Evolutionary conservation across 148 eudicot species (phyloP).

Genomic region (Hydrangea macrophylla): DNA sequence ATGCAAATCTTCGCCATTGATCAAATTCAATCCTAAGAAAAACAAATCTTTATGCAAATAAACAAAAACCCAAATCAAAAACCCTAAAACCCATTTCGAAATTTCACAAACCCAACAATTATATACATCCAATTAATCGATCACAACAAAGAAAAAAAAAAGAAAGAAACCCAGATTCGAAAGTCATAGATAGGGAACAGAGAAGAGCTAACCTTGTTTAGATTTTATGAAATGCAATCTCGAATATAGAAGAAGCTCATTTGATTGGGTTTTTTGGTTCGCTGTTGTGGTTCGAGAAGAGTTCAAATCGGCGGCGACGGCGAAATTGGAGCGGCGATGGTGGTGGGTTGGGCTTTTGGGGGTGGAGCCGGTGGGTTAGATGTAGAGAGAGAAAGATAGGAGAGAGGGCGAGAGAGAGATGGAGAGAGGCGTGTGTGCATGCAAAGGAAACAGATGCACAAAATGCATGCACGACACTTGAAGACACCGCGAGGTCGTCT

Average conservation of each 20-base stretch:
- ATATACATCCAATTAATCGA: slow-evolving; percentile 4
- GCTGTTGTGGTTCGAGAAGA: not conserved
- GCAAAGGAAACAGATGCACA: slow-evolving; percentile 27
- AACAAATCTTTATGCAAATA: slow-evolving; percentile 6
- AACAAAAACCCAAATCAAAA: slow-evolving; percentile 28
- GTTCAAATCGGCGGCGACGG: not conserved
- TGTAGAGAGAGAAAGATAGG: not conserved
- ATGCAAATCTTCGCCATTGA: slow-evolving; percentile 74
- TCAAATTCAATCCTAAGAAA: slow-evolving; percentile 24
- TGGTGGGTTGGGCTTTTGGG: not conserved
- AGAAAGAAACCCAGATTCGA: not conserved
- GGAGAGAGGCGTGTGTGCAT: slow-evolving; percentile 33
- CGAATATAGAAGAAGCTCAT: not conserved
- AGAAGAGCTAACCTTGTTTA: slow-evolving; percentile 1
- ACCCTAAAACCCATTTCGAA: not conserved
- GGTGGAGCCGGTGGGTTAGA: too few species aligned
- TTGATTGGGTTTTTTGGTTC: not conserved
- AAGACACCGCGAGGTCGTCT: slow-evolving; percentile 18
- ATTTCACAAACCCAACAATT: not conserved
- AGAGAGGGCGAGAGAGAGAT: not conserved
- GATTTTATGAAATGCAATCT: not conserved
- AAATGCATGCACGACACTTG: slow-evolving; percentile 42
- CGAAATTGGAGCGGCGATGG: slow-evolving; percentile 12
- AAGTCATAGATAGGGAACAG: not conserved
- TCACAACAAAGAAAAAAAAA: not conserved